Base-by-base conservation (phyloP, 1,139 yeast species). In the Ashbya aceris region DNA sequence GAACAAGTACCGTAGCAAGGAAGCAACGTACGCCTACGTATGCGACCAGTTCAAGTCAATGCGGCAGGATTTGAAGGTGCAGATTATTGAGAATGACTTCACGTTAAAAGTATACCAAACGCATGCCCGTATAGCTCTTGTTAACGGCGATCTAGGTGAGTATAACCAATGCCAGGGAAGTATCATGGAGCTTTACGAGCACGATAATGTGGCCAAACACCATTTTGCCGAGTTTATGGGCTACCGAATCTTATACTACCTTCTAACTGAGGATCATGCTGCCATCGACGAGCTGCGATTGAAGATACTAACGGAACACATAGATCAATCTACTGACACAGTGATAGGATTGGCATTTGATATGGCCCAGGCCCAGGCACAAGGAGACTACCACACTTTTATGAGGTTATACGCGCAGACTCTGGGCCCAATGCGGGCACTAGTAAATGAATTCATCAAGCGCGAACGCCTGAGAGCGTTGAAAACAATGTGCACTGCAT, bases 131-230 rank as follows among this genome's bases (percentile, higher is more conserved):
- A 69, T 89, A n/a, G 94, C 97, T 0, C 71, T 91, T 33, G 83
- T 79, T 51, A 79, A 82, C 56, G 71, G 76, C 39, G 98, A 91
- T 61, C 64, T 89, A 51, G 97, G 97, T 6, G 98, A 91, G 58
- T 89, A 83, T 62, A 91, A 91, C 62, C 97, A 91, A 60, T 91
- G 98, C 59, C 95, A 84, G 59, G 79, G 94, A 12, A 87, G 87
- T 55, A 65, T 89, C 40, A 77, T 76, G 49, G 69, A 74, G 34
- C 63, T 83, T 23, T 87, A 82, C 57, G 73, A 69, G 28, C 52
- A 55, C 33, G 64, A 67, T 8, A 53, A 41, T 7, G 53, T 71
- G 26, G 58, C 55, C 13, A 70, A 65, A 30, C 58, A 67, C 40
- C 60, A 62, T n/a, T 58, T 66, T 41, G 65, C 72, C 46, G 96